These are phyloP conservation scores for Fusarium algeriense DNA, from an alignment of 2,329 filamentous ascomycete genomes.

Conservation along the genomic window DNA sequence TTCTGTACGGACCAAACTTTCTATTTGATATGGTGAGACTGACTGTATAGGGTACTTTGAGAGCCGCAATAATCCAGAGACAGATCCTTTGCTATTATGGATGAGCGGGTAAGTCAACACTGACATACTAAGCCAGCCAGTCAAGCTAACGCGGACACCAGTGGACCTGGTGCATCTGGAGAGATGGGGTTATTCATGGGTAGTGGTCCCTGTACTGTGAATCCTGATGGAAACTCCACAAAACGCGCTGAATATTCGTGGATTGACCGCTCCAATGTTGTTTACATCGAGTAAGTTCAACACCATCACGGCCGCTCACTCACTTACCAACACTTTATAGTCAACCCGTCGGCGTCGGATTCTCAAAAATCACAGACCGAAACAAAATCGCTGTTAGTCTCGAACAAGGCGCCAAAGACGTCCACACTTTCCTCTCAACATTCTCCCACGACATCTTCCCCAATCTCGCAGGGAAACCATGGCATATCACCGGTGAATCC, in stretches of 20 bases:
- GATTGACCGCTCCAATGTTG: slow-evolving; percentile 32
- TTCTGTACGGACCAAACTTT: slow-evolving; percentile 7
- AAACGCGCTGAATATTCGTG: slow-evolving; percentile 22
- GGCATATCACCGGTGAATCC: slow-evolving; percentile 37
- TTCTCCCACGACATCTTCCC: slow-evolving; percentile 29
- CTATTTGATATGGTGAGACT: rapidly evolving
- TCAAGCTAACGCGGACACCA: neutral
- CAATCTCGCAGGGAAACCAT: slow-evolving; percentile 15
- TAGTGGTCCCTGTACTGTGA: slow-evolving; percentile 29
- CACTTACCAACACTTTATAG: neutral
- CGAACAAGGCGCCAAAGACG: slow-evolving; percentile 23
- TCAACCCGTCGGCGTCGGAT: slow-evolving; percentile 34
- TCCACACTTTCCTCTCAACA: slow-evolving; percentile 18
- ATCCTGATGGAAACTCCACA: slow-evolving; percentile 34
- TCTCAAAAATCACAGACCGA: slow-evolving; percentile 34
- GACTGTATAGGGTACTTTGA: slow-evolving; percentile 29
- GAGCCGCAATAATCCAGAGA: slow-evolving; percentile 25
- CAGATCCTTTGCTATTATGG: slow-evolving; percentile 32
- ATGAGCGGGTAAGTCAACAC: slow-evolving; percentile 34
- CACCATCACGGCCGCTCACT: rapidly evolving
- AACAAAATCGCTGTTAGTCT: slow-evolving; percentile 27
- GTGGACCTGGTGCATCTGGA: slow-evolving; percentile 25
- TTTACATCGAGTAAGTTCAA: slow-evolving; percentile 26
- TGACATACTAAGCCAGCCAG: neutral
- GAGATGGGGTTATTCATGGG: slow-evolving; percentile 36